A percentile compares a stretch with the other conserved stretches of the same genome.
Evolutionary conservation across 306 rosid genomes (phyloP).

Genomic region (Rubus parviflorus): DNA sequence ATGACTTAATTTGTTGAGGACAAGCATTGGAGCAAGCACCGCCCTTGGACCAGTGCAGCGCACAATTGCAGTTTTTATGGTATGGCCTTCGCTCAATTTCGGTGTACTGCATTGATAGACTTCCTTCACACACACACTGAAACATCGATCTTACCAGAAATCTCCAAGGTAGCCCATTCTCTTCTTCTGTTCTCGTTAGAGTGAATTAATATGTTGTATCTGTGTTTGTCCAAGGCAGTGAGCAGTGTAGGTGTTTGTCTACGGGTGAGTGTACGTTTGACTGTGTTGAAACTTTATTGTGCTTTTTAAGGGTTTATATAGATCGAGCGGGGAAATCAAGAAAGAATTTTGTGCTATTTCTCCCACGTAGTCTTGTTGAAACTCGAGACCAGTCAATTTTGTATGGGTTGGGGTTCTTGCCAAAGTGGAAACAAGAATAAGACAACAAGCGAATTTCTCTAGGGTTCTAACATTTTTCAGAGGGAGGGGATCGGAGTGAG

Average conservation of each 20-base stretch:
- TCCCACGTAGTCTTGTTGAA: neutral
- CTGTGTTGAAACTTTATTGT: slow-evolving; percentile 13
- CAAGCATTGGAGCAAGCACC: neutral
- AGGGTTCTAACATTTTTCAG: neutral
- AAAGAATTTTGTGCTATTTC: neutral
- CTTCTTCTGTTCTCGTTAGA: neutral
- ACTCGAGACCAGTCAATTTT: neutral
- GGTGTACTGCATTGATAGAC: slow-evolving; percentile 49
- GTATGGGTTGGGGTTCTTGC: slow-evolving; percentile 6
- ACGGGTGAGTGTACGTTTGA: neutral
- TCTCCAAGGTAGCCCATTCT: slow-evolving; percentile 41
- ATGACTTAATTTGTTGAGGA: slow-evolving; percentile 5
- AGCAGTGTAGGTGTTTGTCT: neutral
- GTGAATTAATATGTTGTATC: neutral
- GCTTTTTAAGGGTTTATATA: slow-evolving; percentile 7
- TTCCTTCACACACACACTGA: slow-evolving; percentile 54
- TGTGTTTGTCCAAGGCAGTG: neutral
- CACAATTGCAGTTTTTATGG: slow-evolving; percentile 45
- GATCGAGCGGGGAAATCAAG: slow-evolving; percentile 16
- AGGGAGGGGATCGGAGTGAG: neutral
- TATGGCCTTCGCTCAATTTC: slow-evolving; percentile 68
- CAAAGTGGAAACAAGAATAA: slow-evolving; percentile 9
- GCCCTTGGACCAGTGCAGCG: slow-evolving; percentile 24
- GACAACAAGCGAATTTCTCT: slow-evolving; percentile 4
- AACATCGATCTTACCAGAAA: slow-evolving; percentile 33